These are phyloP conservation scores for Aurantiochytrium sp. DNA, from an alignment of 108 stramenopile species.

Conservation along the genomic window DNA sequence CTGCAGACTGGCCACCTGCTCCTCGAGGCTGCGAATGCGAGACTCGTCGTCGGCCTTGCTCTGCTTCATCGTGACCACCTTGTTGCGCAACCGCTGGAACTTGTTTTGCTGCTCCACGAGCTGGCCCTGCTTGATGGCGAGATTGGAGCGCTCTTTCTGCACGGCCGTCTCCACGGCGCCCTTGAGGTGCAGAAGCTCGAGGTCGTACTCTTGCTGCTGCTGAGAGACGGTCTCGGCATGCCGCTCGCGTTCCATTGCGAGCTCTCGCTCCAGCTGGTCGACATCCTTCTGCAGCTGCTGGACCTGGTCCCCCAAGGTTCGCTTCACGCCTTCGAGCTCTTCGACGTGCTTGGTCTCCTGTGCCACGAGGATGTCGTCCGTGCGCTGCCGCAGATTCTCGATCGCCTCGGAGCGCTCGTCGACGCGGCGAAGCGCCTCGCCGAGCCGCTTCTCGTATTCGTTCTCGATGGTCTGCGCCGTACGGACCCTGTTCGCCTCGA, in stretches of 20 bases:
- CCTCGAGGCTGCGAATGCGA: slow-evolving; percentile 46
- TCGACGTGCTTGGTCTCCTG: slow-evolving; percentile 32
- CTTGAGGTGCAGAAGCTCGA: slow-evolving; percentile 57
- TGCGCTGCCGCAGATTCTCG: slow-evolving; percentile 55
- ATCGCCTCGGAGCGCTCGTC: slow-evolving; percentile 58
- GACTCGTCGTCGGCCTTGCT: slow-evolving; percentile 45
- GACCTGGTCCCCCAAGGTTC: not conserved
- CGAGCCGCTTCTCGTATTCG: slow-evolving; percentile 60
- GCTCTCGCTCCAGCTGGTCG: slow-evolving; percentile 43
- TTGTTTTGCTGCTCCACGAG: slow-evolving; percentile 57
- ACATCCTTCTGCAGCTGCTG: slow-evolving; percentile 37
- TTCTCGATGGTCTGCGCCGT: slow-evolving; percentile 50
- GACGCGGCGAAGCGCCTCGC: slow-evolving; percentile 53
- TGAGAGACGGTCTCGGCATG: slow-evolving; percentile 49
- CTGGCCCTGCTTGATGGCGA: slow-evolving; percentile 52
- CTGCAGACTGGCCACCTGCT: slow-evolving; percentile 44
- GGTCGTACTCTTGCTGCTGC: slow-evolving; percentile 63
- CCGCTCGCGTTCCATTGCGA: slow-evolving; percentile 52
- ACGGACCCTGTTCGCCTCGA: not conserved
- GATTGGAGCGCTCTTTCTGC: slow-evolving; percentile 44
- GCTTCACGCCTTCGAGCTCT: slow-evolving; percentile 38
- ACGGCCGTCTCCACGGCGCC: slow-evolving; percentile 51
- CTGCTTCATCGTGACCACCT: not conserved
- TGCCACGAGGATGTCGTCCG: slow-evolving; percentile 52
- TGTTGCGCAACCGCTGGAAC: slow-evolving; percentile 20